Evolutionary conservation across 352 stramenopile species (phyloP), one percentile per base, ranked within the genome.

Genomic region (Heterotrichella gracilis): DNA sequence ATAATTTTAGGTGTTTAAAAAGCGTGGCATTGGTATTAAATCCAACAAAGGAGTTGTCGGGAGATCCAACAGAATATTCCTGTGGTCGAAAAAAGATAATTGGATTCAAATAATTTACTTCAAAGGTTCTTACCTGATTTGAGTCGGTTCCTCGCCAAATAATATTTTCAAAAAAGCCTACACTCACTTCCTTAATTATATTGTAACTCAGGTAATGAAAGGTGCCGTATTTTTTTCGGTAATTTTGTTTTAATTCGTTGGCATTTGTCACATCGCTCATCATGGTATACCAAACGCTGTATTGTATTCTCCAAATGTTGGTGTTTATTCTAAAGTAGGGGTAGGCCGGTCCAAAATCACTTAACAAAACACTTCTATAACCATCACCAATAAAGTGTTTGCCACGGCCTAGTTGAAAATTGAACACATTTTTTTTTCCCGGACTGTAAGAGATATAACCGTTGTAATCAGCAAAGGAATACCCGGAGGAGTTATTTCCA

Each of bases 391-490:
- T 68, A 67, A 68, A 67, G n/a, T 68, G 20, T 68, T 68, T 67
- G n/a, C 17, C 25, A 25, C 25, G 25, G 9, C 64, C 25, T 22
- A 67, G 25, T 22, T 68, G 25, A 68, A 68, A 68, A 67, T 68
- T 67, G 19, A 68, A 68, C 9, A 25, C 25, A 9, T 68, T 68
- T 9, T 22, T 68, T 9, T 67, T 68, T 9, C n/a, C 17, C 9
- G 64, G 25, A 22, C 9, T 17, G n/a, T 68, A 67, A 68, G 25
- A 68, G 13, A 67, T 22, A 67, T 68, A 67, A 9, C 20, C 20
- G 25, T 69, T 70, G 20, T 70, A 64, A 70, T 70, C 25, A 68
- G 17, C 25, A 25, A 22, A 70, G 17, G 20, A 64, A 70, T 70
- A 69, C 19, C 17, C 64, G 20, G 9, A 9, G 32, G 32, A 17